A percentile compares a stretch with the other conserved stretches of the same genome.
These are phyloP conservation scores for Lactarius psammicola DNA, from an alignment of 768 basidiomycete genomes.

Conservation along the genomic window DNA sequence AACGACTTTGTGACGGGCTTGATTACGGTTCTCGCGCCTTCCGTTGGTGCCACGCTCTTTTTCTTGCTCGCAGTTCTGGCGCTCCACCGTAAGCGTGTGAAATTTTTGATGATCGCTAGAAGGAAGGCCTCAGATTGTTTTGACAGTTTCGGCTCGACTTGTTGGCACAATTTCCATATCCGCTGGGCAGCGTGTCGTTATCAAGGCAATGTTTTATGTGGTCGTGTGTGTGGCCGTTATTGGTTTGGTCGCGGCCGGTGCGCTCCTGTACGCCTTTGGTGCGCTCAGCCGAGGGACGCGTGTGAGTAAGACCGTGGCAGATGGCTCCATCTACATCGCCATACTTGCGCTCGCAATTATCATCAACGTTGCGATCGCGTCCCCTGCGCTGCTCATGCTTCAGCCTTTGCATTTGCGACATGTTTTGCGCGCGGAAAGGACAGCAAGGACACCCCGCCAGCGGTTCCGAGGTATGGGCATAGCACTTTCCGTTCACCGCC, in stretches of 20 bases:
- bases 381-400: conserved; percentile 70
- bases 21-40: conserved; percentile 66
- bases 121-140: background rate
- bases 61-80: conserved; percentile 50
- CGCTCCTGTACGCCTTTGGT: conserved; percentile 65
- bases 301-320: conserved; percentile 50
- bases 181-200: conserved; percentile 54
- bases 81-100: conserved; percentile 52
- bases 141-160: conserved; percentile 23
- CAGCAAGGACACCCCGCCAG: conserved; percentile 72
- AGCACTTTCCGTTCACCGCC: background rate
- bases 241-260: conserved; percentile 65
- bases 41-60: conserved; percentile 59
- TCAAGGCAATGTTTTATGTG: conserved; percentile 63
- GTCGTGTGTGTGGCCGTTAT: conserved; percentile 52
- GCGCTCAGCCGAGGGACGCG: conserved; percentile 46
- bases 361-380: conserved; percentile 62
- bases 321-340: conserved; percentile 71
- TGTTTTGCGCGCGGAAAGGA: conserved; percentile 52
- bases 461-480: conserved; percentile 63
- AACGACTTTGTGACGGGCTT: conserved; percentile 58
- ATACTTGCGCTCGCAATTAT: conserved; percentile 56
- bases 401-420: conserved; percentile 64
- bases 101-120: background rate
- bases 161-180: conserved; percentile 64